Percentiles rank a stretch among this genome's conserved stretches.
Conservation (phyloP, 2,329 filamentous ascomycete species). For the Lecanicillium sp. region DNA sequence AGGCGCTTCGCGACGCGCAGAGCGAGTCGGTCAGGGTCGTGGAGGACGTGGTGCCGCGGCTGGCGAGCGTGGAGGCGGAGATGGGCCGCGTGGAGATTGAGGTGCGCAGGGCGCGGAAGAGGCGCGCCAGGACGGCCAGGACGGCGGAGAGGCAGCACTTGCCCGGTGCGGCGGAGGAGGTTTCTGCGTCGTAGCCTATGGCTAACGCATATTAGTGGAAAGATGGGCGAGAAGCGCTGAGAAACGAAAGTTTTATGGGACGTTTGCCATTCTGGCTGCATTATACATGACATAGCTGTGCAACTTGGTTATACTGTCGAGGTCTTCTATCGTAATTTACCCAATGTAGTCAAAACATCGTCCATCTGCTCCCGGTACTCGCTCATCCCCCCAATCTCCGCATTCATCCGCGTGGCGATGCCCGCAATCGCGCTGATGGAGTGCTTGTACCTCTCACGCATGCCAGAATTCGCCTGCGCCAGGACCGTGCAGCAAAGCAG, state of each 20-base stretch:
- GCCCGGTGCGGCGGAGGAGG: conserved; percentile 15
- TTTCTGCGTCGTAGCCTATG: too few relatives aligned
- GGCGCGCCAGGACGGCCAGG: conserved; percentile 41
- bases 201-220: too few relatives aligned
- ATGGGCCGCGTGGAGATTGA: conserved; percentile 63
- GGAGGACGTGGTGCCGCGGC: conserved; percentile 48
- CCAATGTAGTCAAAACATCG: conserved; percentile 35
- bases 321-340: conserved; percentile 3
- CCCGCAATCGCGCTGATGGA: conserved; percentile 46
- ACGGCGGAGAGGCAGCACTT: conserved; percentile 23
- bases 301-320: background rate
- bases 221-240: too few relatives aligned
- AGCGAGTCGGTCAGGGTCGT: conserved; percentile 49
- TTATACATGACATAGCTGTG: background rate
- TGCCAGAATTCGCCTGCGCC: conserved; percentile 36
- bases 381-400: conserved; percentile 24
- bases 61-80: conserved; percentile 52
- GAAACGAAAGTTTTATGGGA: too few relatives aligned
- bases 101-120: conserved; percentile 56
- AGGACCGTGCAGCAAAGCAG: conserved; percentile 52
- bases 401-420: conserved; percentile 38
- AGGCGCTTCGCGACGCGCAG: conserved; percentile 53
- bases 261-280: too few relatives aligned
- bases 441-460: conserved; percentile 45
- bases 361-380: conserved; percentile 38